Base-by-base conservation (phyloP, 805 yeast genomes). In the Kodamaea hsintzibuensis region DNA sequence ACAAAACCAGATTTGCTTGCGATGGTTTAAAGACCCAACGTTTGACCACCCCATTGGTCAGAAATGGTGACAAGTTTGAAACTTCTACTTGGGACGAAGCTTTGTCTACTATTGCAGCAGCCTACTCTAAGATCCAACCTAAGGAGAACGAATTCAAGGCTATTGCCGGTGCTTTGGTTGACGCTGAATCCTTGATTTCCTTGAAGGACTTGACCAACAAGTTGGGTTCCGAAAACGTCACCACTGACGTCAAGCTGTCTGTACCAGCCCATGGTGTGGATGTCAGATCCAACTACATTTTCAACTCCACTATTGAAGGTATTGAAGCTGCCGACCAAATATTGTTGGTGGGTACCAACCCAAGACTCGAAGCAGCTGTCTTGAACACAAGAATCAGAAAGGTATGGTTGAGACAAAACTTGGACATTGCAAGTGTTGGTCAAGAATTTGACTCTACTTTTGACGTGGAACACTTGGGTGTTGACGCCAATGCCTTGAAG, bases 61-160 rank as follows among this genome's bases (percentile, higher is more conserved):
- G 85, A 73, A 78, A 76, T 57, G 91, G 89, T 61, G 83, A 83
- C 68, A 73, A 75, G 52, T 90, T 89, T 69, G 84, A 82, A 63
- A 80, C 84, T 55, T 88, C 91, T 18, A 85, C 93, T 49, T 89
- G 96, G 96, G 93, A 89, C 70, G 91, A 88, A 68, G 96, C 93
- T 43, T 77, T 89, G 56, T 72, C 86, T 14, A 80, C 85, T 45
- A 83, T 89, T 62, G 85, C 89, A 52, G 78, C 83, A 44, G 88
- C 88, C 22, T 81, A 77, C 68, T 66, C 74, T 56, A 74, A 78
- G 60, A 67, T 84, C 51, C 70, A 78, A 54, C 92, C 91, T 49
- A 68, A 73, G 58, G 88, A 81, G 52, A 79, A 86, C 65, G 95
- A 90, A 73, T 70, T 89, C 66, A 87, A 90, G 76, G 96, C 90